Evolutionary conservation across 345 rosid species (phyloP).

Genomic region (Citrus reticulata): DNA sequence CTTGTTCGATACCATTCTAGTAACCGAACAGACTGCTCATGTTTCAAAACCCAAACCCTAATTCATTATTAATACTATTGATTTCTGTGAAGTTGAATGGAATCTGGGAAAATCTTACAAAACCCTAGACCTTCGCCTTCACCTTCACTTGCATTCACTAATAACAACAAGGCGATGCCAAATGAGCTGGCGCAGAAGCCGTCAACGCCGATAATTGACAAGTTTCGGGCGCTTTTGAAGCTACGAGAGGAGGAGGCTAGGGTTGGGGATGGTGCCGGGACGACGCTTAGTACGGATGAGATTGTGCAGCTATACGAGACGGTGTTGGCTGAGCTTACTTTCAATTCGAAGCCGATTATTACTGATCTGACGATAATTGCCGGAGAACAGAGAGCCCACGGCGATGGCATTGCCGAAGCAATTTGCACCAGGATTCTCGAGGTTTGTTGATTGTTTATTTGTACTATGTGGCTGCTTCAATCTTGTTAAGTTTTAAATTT

Average conservation of each 20-base stretch:
- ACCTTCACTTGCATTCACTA: slow-evolving; percentile 12
- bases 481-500: not conserved
- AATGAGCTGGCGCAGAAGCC: slow-evolving; percentile 62
- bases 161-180: slow-evolving; percentile 39
- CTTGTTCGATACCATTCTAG: not conserved
- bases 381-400: slow-evolving; percentile 77
- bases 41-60: slow-evolving; percentile 16
- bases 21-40: not conserved
- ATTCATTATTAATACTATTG: not conserved
- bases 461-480: not conserved
- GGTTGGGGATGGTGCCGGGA: slow-evolving; percentile 29
- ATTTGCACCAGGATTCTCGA: slow-evolving; percentile 85
- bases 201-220: slow-evolving; percentile 52
- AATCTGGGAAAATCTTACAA: slow-evolving; percentile 26
- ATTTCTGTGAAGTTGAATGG: slow-evolving; percentile 18
- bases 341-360: slow-evolving; percentile 96
- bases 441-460: slow-evolving; percentile 37
- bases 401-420: slow-evolving; percentile 79
- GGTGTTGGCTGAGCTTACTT: slow-evolving; percentile 63
- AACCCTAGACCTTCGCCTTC: slow-evolving; percentile 34
- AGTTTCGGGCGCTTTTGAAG: slow-evolving; percentile 62
- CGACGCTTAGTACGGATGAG: slow-evolving; percentile 41
- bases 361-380: slow-evolving; percentile 97
- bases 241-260: slow-evolving; percentile 53
- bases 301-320: slow-evolving; percentile 71